Conservation (phyloP, 352 stramenopile species). For the Pythium monospermum region DNA sequence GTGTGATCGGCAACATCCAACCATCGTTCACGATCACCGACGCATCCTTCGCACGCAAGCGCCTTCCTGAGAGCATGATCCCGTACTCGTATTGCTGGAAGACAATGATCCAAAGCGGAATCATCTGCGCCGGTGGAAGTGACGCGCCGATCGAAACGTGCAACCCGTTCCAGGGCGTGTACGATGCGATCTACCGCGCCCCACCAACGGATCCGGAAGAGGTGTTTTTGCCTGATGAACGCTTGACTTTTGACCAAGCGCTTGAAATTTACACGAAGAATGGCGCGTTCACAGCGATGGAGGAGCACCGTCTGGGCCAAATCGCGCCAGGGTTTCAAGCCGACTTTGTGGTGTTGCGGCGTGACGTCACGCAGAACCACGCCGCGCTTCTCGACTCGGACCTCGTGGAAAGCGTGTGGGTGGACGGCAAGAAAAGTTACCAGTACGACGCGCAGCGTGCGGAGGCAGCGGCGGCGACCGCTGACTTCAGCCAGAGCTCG, state of each 20-base stretch:
- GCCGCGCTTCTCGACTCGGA: conserved; percentile 34
- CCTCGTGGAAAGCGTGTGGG: conserved; percentile 60
- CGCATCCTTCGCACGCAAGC: conserved; percentile 71
- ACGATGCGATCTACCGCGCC: conserved; percentile 78
- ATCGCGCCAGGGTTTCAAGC: conserved; percentile 44
- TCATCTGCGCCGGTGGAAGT: conserved; percentile 77
- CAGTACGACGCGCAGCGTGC: conserved; percentile 27
- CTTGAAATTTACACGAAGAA: conserved; percentile 81
- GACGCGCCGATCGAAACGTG: conserved; percentile 85
- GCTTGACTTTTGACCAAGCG: conserved; percentile 68
- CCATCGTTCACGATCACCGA: conserved; percentile 88
- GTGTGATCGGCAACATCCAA: conserved; percentile 86
- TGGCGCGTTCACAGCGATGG: conserved; percentile 56
- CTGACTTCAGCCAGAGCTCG: conserved; percentile 53
- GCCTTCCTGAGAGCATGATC: conserved; percentile 51
- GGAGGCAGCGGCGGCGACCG: neutral
- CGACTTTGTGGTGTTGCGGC: conserved; percentile 72
- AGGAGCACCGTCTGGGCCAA: conserved; percentile 48
- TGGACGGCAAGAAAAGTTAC: conserved; percentile 54
- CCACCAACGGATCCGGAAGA: conserved; percentile 41
- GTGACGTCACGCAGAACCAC: conserved; percentile 44
- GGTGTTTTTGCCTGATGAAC: conserved; percentile 59
- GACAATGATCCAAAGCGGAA: conserved; percentile 61
- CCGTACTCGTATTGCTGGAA: conserved; percentile 84
- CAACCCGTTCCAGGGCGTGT: conserved; percentile 86